Conservation (phyloP, 2,329 filamentous ascomycete genomes). For the Nemania abortiva region DNA sequence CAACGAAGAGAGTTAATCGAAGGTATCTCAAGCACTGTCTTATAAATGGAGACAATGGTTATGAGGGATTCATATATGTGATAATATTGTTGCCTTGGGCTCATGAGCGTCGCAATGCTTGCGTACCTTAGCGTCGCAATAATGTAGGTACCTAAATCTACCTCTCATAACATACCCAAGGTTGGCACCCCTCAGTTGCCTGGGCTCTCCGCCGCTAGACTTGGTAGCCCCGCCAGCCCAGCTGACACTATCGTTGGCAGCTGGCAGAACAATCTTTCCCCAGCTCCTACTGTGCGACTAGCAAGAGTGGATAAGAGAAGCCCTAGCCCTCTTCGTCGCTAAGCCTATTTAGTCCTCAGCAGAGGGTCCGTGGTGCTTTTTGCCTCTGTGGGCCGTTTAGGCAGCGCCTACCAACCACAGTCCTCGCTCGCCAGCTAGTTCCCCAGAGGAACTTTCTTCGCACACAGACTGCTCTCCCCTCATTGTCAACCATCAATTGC, state of each 20-base stretch:
- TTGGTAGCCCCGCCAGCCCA: constrained; percentile 27
- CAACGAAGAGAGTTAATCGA: not conserved
- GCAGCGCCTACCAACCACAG: constrained; percentile 43
- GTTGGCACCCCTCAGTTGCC: constrained; percentile 2
- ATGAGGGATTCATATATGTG: not conserved
- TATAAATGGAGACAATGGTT: not conserved
- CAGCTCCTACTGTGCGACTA: constrained; percentile 22
- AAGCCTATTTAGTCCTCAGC: constrained; percentile 43
- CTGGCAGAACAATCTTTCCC: constrained; percentile 5
- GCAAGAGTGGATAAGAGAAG: constrained; percentile 42
- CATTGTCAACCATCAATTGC: constrained; percentile 58
- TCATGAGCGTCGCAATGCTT: constrained; percentile 20
- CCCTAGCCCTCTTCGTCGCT: constrained; percentile 50
- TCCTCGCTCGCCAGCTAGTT: constrained; percentile 49
- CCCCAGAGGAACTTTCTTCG: constrained; percentile 53
- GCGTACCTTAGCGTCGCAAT: constrained; percentile 11
- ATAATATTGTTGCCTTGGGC: constrained; percentile 23
- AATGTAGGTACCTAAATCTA: not conserved
- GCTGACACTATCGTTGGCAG: constrained; percentile 17
- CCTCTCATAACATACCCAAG: not conserved
- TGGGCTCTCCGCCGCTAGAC: not conserved
- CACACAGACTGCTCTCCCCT: constrained; percentile 62
- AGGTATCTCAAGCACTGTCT: not conserved
- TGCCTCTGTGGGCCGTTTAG: constrained; percentile 38
- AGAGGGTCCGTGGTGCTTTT: constrained; percentile 40